Base-by-base conservation (phyloP, 768 basidiomycete genomes). In the Mycena vitilis region DNA sequence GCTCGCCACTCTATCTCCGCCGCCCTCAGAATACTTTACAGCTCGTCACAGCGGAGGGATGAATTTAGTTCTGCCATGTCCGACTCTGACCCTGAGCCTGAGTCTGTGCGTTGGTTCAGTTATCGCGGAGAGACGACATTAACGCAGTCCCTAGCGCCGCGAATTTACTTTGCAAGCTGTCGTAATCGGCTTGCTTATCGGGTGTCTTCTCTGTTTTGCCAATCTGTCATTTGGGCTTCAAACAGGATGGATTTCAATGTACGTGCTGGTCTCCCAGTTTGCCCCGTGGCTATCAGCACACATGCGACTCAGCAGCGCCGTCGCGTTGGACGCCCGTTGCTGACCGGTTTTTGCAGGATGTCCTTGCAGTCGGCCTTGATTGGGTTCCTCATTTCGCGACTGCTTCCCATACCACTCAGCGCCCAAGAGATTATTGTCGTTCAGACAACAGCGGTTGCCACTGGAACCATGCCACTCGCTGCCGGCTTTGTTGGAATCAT, bases 391-490 rank as follows among this genome's bases (percentile, higher is more conserved):
- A 75, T 97, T 55, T 95, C 95, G 64, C 85, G 89, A 60, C 81
- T 93, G 70, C 82, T 95, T 7, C 89, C 90, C 1, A 84, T 79
- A 4, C 91, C 91, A 0, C 86, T 96, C 38, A 91, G 90, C n/a
- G 91, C 95, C 0, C 95, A 96, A 79, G 95, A 98, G 77, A 92
- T 97, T 66, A 92, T 98, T 22, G 94, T 99, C 0, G 86, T 98
- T 3, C 96, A 99, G 76, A 98, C 97, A 0, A 96, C 95, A 0
- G 96, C 97, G 0, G 96, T 96, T 2, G 97, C 96, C 1, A 98
- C 96, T 2, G 97, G 97, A 22, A 88, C 87, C 3, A 95, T 95
- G 94, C 94, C 94, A 25, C 83, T 95, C 47, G 92, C 94, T 15
- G 94, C 94, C 9, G 85, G 86, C 0, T 93, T 98, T 73, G 96